These are phyloP conservation scores for Mycena leptocephala DNA, from an alignment of 768 basidiomycete genomes.

Conservation along the genomic window DNA sequence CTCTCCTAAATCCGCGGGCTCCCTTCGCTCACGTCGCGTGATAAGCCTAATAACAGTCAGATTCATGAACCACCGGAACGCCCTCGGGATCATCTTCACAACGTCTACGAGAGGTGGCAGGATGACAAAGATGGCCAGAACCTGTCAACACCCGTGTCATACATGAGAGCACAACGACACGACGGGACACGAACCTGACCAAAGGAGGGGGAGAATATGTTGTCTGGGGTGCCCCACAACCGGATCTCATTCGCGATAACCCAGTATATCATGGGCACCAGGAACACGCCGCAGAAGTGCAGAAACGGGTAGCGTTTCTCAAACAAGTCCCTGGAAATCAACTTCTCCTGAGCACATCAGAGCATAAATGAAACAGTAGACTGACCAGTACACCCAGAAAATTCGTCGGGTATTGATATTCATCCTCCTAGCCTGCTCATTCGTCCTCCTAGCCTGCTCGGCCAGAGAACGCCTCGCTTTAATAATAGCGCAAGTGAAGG, in stretches of 20 bases:
- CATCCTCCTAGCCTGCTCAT: too few species aligned
- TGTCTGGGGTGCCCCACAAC: not conserved
- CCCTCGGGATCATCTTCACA: not conserved
- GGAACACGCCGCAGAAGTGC: slow-evolving; percentile 15
- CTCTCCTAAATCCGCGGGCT: too few species aligned
- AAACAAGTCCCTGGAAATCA: not conserved
- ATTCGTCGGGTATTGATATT: too few species aligned
- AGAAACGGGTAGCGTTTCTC: not conserved
- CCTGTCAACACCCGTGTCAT: not conserved
- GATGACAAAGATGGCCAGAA: not conserved
- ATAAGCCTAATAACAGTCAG: not conserved
- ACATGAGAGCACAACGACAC: not conserved
- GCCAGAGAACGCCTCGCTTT: not conserved
- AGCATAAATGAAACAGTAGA: not conserved
- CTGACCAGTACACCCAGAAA: not conserved
- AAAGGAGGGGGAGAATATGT: not conserved
- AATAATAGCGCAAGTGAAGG: not conserved
- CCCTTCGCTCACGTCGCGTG: not conserved
- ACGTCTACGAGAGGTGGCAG: not conserved
- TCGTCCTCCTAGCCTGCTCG: not conserved
- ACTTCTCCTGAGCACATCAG: not conserved
- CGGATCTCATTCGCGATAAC: not conserved
- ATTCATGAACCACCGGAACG: not conserved
- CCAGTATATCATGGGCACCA: slow-evolving; percentile 18
- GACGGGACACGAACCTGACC: not conserved